phyloP scores from a whole-genome alignment of 179 eudicot species.

The Spinacia oleracea region DNA sequence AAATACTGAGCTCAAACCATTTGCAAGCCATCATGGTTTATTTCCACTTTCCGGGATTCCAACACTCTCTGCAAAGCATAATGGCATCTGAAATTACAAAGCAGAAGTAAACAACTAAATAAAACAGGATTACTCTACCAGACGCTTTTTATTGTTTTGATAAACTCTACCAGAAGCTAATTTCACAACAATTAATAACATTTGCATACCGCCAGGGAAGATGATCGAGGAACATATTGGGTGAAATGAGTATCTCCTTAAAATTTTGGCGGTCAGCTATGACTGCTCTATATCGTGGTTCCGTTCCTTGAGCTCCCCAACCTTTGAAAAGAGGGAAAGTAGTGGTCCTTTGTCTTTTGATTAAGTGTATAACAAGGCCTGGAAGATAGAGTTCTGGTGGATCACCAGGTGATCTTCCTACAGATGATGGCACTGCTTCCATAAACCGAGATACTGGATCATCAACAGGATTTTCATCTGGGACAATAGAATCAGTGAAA shows the following conservation, averaged over 20 bases:
- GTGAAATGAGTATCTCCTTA: conserved; percentile 67
- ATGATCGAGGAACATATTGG: conserved; percentile 79
- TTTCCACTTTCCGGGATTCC: conserved; percentile 27
- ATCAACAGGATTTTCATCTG: conserved; percentile 22
- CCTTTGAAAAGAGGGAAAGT: conserved; percentile 42
- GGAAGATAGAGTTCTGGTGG: conserved; percentile 65
- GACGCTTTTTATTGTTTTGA: no score
- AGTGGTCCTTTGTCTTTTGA: conserved; percentile 39
- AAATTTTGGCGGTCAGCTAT: conserved; percentile 61
- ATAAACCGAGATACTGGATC: conserved; percentile 57
- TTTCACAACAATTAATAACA: background rate
- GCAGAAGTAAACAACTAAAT: background rate
- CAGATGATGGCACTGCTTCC: conserved; percentile 49
- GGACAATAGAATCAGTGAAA: conserved; percentile 29
- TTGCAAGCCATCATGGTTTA: conserved; percentile 13
- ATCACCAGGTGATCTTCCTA: conserved; percentile 35
- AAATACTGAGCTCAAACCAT: conserved; percentile 23
- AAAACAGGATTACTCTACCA: background rate
- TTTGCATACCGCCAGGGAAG: conserved; percentile 72
- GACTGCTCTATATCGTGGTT: conserved; percentile 50
- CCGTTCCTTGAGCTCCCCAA: conserved; percentile 39
- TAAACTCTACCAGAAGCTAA: background rate
- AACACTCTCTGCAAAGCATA: conserved; percentile 38
- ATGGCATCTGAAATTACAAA: conserved; percentile 28
- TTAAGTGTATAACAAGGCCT: conserved; percentile 59